Conservation (phyloP, 192 early-diverging fungal genomes). For the Jimgerdemannia lactiflua region DNA sequence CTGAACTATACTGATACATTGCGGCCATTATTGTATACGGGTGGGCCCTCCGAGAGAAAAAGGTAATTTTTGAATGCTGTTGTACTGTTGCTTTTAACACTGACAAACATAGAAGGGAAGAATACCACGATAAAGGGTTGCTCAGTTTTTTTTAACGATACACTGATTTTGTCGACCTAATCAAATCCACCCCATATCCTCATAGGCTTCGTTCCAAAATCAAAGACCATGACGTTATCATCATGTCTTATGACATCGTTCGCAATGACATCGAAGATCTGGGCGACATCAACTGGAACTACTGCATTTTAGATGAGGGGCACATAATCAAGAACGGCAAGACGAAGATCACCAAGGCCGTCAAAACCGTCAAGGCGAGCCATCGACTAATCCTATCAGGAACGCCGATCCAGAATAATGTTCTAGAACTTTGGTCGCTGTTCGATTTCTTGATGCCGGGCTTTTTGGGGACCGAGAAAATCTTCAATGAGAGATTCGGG, state of each 20-base stretch:
- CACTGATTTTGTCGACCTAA: neutral
- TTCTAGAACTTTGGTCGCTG: slow-evolving; percentile 95
- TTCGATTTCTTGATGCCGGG: slow-evolving; percentile 99
- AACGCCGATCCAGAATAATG: slow-evolving; percentile 97
- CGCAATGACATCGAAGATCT: slow-evolving; percentile 93
- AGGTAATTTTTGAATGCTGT: slow-evolving; percentile 25
- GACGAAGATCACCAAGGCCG: slow-evolving; percentile 92
- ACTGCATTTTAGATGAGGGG: slow-evolving; percentile 97
- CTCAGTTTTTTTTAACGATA: neutral
- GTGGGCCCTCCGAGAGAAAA: slow-evolving; percentile 73
- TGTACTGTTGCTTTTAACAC: neutral
- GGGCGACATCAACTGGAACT: slow-evolving; percentile 76
- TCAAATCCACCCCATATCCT: neutral
- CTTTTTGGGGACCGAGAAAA: slow-evolving; percentile 90
- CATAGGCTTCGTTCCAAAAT: slow-evolving; percentile 58
- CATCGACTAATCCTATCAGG: slow-evolving; percentile 95
- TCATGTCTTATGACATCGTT: slow-evolving; percentile 97
- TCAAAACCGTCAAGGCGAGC: slow-evolving; percentile 82
- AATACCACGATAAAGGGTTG: too few species aligned
- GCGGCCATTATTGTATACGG: slow-evolving; percentile 83
- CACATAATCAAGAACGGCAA: slow-evolving; percentile 96
- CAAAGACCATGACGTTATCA: slow-evolving; percentile 68
- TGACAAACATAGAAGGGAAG: too few species aligned
- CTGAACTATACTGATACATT: slow-evolving; percentile 72
- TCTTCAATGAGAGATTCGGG: slow-evolving; percentile 92